Evolutionary conservation across 345 rosid genomes (phyloP).

Genomic region (Toxicodendron radicans): DNA sequence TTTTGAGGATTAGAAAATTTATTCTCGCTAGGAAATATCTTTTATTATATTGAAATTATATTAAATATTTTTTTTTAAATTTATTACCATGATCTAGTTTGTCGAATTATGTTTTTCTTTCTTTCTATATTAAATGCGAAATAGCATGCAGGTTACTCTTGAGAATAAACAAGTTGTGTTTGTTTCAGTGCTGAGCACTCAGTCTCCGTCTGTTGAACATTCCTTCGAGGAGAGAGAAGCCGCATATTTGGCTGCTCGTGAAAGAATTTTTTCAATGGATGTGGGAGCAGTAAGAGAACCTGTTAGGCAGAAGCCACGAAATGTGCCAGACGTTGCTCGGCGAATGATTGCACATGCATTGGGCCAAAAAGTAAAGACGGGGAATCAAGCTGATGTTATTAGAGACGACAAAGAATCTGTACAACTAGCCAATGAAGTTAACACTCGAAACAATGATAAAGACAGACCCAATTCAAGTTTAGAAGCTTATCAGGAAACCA

Average conservation of each 20-base stretch:
- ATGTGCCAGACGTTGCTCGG: conserved; percentile 58
- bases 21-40: neutral
- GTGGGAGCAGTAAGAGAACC: conserved; percentile 38
- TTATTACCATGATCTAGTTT: neutral
- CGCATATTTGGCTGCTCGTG: conserved; percentile 66
- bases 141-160: neutral
- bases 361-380: conserved; percentile 42
- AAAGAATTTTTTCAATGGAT: conserved; percentile 52
- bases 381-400: conserved; percentile 14
- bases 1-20: neutral
- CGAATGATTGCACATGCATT: conserved; percentile 81
- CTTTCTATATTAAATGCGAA: neutral
- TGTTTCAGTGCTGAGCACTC: conserved; percentile 36
- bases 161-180: neutral
- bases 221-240: conserved; percentile 60
- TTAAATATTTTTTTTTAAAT: neutral
- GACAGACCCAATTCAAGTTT: conserved; percentile 23
- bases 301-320: conserved; percentile 40
- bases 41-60: neutral
- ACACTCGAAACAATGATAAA: conserved; percentile 22
- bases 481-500: conserved; percentile 20
- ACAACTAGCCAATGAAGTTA: conserved; percentile 15
- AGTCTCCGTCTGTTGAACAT: conserved; percentile 33
- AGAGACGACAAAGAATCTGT: conserved; percentile 24
- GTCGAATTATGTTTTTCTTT: neutral